phyloP scores from a whole-genome alignment of 495 filamentous ascomycete species.

The Penicilliopsis zonata region DNA sequence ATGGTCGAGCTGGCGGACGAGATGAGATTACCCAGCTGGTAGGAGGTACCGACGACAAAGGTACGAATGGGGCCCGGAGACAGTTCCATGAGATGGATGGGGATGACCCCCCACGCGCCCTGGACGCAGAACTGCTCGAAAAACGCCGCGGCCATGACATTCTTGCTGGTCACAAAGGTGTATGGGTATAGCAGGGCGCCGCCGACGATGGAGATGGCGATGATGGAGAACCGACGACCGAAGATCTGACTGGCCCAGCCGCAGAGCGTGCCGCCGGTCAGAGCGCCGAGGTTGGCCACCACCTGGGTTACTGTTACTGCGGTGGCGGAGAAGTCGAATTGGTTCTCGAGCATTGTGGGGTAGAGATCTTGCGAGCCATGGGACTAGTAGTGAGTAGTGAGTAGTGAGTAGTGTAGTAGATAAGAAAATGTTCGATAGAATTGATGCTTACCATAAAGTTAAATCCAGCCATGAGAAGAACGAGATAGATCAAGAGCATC shows the following conservation, averaged over 20 bases:
- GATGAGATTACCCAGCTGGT: conserved; percentile 79
- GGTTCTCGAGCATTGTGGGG: conserved; percentile 68
- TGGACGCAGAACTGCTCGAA: conserved; percentile 89
- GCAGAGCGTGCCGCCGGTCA: conserved; percentile 62
- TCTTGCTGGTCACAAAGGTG: conserved; percentile 48
- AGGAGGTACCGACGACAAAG: conserved; percentile 71
- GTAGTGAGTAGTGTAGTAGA: not conserved
- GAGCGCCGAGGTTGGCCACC: conserved; percentile 72
- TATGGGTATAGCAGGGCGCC: conserved; percentile 76
- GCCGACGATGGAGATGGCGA: conserved; percentile 63
- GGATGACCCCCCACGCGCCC: conserved; percentile 75
- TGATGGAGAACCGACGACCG: conserved; percentile 71
- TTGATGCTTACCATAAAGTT: conserved; percentile 60
- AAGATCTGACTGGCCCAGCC: conserved; percentile 74
- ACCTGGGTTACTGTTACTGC: conserved; percentile 75
- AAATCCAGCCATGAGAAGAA: conserved; percentile 81
- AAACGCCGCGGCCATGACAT: conserved; percentile 72
- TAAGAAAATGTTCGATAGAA: not conserved
- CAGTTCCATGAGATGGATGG: conserved; percentile 81
- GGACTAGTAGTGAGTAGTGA: conserved; percentile 30
- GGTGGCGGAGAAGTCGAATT: conserved; percentile 61
- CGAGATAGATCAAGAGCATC: conserved; percentile 66
- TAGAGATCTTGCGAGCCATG: conserved; percentile 90
- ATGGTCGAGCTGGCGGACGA: conserved; percentile 73
- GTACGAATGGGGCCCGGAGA: conserved; percentile 72